phyloP scores from a whole-genome alignment of 208 protist genomes.

The Crithidia mellificae region DNA sequence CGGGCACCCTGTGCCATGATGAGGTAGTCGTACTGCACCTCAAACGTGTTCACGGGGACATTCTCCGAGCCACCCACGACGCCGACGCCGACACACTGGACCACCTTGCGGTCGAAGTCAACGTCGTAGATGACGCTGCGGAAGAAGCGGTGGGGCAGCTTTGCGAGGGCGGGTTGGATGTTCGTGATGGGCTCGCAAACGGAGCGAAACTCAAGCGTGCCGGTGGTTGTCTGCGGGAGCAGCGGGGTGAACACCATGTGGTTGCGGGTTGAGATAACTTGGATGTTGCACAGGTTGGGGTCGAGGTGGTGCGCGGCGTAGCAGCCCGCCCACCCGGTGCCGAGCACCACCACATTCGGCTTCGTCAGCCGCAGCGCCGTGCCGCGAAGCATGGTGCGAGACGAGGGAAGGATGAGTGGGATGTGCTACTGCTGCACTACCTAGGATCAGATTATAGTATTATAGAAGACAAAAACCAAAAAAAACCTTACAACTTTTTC shows the following conservation, averaged over 20 bases:
- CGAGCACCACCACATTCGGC: slow-evolving; percentile 88
- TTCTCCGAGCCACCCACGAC: slow-evolving; percentile 61
- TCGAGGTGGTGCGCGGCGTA: slow-evolving; percentile 80
- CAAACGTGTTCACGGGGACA: slow-evolving; percentile 75
- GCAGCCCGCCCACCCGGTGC: slow-evolving; percentile 90
- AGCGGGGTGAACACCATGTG: slow-evolving; percentile 96
- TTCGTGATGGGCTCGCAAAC: slow-evolving; percentile 88
- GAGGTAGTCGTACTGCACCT: slow-evolving; percentile 92
- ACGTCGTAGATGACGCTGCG: slow-evolving; percentile 78
- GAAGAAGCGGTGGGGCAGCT: slow-evolving; percentile 77
- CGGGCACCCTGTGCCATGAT: slow-evolving; percentile 86
- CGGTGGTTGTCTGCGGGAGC: slow-evolving; percentile 89
- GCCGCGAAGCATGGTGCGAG: slow-evolving; percentile 35
- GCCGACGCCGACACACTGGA: slow-evolving; percentile 80
- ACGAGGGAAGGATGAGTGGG: neutral
- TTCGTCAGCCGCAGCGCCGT: slow-evolving; percentile 45
- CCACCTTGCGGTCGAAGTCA: slow-evolving; percentile 70
- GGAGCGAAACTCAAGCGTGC: slow-evolving; percentile 91
- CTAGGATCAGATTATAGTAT: neutral
- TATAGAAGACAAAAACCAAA: neutral
- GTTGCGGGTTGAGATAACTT: slow-evolving; percentile 88
- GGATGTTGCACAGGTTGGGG: slow-evolving; percentile 79
- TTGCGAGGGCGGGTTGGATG: slow-evolving; percentile 83
- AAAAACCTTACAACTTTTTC: neutral
- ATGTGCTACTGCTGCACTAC: neutral